Evolutionary conservation across 2,329 filamentous ascomycete species (phyloP), one percentile per base, ranked within the genome.

Genomic region (Alternaria gansuensis): DNA sequence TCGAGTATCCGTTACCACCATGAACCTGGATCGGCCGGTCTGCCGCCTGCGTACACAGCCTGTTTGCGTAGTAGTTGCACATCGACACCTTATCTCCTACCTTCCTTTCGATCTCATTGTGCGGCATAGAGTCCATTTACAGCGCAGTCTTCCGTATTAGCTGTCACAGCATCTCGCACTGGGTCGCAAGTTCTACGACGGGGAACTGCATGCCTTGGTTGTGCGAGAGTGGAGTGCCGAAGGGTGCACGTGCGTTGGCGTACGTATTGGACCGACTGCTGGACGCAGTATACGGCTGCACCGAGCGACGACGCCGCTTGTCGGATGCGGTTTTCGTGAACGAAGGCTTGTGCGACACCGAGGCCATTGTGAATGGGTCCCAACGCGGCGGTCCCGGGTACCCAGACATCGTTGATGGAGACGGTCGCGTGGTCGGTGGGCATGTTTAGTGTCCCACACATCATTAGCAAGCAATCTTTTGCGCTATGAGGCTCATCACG

Each of bases 181-280:
- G 87, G 1, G 86, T 88, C 36, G 82, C 79, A 7, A 88, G 79
- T 66, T 88, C 85, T 11, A 89, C 87, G 2, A 89, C 78, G 0
- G 86, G 86, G 66, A 87, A 88, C 67, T 88, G 86, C 21, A 89
- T 87, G 23, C 80, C 86, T 75, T 89, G 86, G 66, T 88, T 88
- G 54, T 82, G 74, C 1, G 82, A 80, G n/a, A 87, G 78, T 0
- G 84, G 81, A 43, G 81, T 84, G 36, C 84, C 84, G 63, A 87
- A 88, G 2, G 85, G 83, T 54, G 80, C 79, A 31, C 86, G 80
- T 13, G 78, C 67, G 45, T 83, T 82, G 5, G 86, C 85, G 70
- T 88, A 85, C 85, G 70, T 88, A 85, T 62, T 81, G 78, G 49
- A 88, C 81, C 39, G 81, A 83, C 64, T 83, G 78, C 40, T 85